phyloP scores from a whole-genome alignment of 2,329 filamentous ascomycete species.

The Nigrospora oryzae region DNA sequence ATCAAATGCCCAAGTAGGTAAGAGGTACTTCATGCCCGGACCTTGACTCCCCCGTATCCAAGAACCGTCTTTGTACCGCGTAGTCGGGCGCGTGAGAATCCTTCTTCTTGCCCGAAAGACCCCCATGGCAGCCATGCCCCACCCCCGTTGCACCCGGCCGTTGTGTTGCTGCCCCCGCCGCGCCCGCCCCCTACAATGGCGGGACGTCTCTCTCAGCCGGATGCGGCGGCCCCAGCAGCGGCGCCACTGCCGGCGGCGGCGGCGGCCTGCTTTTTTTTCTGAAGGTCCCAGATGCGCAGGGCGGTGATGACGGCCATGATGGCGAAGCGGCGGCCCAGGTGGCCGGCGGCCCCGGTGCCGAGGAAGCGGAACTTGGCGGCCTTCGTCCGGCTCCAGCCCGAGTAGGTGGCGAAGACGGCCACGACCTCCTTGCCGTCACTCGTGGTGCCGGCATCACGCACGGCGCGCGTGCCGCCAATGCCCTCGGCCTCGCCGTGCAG shows the following conservation, averaged over 20 bases:
- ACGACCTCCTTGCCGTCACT: conserved; percentile 32
- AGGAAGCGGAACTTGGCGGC: conserved; percentile 29
- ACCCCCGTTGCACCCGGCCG: too few species aligned
- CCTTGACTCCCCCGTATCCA: too few species aligned
- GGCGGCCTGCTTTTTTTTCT: conserved; percentile 1
- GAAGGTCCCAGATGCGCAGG: conserved; percentile 20
- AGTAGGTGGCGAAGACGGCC: conserved; percentile 23
- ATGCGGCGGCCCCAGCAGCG: not conserved
- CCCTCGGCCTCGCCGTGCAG: conserved; percentile 11
- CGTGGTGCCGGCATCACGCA: conserved; percentile 11
- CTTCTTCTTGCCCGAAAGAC: too few species aligned
- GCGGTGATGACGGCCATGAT: conserved; percentile 32
- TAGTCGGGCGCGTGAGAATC: too few species aligned
- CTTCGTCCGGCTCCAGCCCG: conserved; percentile 22
- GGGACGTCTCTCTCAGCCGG: too few species aligned
- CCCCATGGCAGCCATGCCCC: too few species aligned
- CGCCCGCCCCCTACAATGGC: too few species aligned
- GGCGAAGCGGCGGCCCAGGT: conserved; percentile 31
- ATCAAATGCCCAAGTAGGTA: too few species aligned
- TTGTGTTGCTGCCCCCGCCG: too few species aligned
- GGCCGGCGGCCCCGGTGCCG: conserved; percentile 26
- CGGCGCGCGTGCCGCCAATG: conserved; percentile 5
- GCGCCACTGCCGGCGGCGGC: not conserved
- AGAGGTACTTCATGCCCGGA: too few species aligned
- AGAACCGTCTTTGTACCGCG: too few species aligned